These are phyloP conservation scores for Leccinum griseonigrum DNA, from an alignment of 1,284 basidiomycete genomes.

Conservation along the genomic window DNA sequence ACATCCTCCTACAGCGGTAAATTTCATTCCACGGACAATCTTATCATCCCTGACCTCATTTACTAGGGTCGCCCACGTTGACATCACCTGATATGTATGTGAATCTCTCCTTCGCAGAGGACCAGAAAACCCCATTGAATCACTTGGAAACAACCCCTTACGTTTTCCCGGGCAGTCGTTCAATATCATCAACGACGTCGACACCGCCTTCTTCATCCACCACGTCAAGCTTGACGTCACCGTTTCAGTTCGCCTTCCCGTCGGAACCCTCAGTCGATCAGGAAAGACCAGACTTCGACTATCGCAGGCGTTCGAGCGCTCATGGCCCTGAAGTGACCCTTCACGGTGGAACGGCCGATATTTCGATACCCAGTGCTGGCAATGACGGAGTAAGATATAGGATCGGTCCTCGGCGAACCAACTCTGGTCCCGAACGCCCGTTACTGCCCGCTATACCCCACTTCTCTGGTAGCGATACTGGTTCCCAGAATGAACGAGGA, in stretches of 20 bases:
- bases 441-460: slow-evolving; percentile 49
- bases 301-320: slow-evolving; percentile 52
- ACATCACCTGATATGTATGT: slow-evolving; percentile 57
- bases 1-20: slow-evolving; percentile 45
- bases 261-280: slow-evolving; percentile 49
- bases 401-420: slow-evolving; percentile 47
- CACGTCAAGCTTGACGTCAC: slow-evolving; percentile 52
- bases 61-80: slow-evolving; percentile 56
- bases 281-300: slow-evolving; percentile 62
- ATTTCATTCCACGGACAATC: slow-evolving; percentile 41
- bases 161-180: slow-evolving; percentile 64
- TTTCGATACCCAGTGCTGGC: slow-evolving; percentile 50
- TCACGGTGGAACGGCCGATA: slow-evolving; percentile 68
- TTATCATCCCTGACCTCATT: slow-evolving; percentile 50
- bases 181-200: slow-evolving; percentile 68
- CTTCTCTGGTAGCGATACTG: slow-evolving; percentile 50
- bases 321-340: slow-evolving; percentile 60
- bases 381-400: slow-evolving; percentile 59
- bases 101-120: slow-evolving; percentile 53
- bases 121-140: slow-evolving; percentile 58
- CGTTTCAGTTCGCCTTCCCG: slow-evolving; percentile 61
- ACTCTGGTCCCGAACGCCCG: slow-evolving; percentile 48
- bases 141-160: slow-evolving; percentile 59
- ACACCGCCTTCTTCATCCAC: slow-evolving; percentile 66
- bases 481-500: slow-evolving; percentile 50